phyloP scores from a whole-genome alignment of 2,329 filamentous ascomycete species.

The Capronia americana region DNA sequence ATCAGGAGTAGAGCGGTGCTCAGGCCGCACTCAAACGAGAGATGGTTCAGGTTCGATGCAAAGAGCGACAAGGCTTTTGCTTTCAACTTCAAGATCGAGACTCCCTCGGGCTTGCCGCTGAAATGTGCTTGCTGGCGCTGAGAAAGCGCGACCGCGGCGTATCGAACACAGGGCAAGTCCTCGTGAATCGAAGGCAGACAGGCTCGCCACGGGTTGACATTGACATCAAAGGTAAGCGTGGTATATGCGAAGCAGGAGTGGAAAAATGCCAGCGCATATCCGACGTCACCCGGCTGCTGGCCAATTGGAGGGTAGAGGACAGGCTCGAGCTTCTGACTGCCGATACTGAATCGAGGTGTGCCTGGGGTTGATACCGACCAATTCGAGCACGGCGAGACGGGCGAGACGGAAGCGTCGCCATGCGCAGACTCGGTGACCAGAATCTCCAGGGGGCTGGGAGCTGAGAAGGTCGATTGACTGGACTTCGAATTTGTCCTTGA shows the following conservation, averaged over 20 bases:
- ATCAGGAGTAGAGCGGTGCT: constrained; percentile 32
- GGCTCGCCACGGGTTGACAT: constrained; percentile 36
- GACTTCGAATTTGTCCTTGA: constrained; percentile 27
- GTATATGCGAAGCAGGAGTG: constrained; percentile 32
- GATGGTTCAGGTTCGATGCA: constrained; percentile 27
- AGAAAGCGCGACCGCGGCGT: constrained; percentile 32
- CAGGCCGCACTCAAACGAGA: constrained; percentile 32
- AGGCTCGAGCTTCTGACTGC: background rate
- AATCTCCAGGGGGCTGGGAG: background rate
- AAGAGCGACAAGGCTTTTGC: constrained; percentile 31
- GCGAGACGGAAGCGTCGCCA: constrained; percentile 6
- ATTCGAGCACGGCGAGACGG: constrained; percentile 23
- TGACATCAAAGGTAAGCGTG: constrained; percentile 33
- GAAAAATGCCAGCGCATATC: constrained; percentile 30
- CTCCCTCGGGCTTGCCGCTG: constrained; percentile 23
- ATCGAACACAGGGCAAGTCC: constrained; percentile 31
- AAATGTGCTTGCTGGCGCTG: constrained; percentile 35
- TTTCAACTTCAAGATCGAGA: constrained; percentile 31
- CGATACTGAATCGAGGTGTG: constrained; percentile 8
- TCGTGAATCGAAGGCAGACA: constrained; percentile 31
- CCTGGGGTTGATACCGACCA: constrained; percentile 15
- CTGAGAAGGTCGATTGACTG: background rate
- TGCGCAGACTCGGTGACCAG: background rate
- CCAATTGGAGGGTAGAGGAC: constrained; percentile 19
- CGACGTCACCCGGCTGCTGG: constrained; percentile 22